Percentiles rank a stretch among this genome's conserved stretches.
Conservation (phyloP, 1,139 yeast genomes). For the Martiniozyma asiatica region DNA sequence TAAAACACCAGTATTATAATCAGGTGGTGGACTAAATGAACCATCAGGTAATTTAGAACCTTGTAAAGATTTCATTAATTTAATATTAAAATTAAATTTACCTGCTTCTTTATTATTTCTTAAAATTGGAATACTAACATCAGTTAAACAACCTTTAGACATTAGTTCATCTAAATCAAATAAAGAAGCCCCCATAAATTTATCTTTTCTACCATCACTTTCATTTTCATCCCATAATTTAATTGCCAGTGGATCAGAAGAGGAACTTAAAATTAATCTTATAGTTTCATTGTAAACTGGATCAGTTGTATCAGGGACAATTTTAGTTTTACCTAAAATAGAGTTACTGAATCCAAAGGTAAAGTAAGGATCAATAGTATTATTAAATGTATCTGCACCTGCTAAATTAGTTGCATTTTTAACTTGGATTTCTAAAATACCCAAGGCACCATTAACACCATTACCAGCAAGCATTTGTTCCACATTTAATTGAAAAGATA, state of each 20-base stretch:
- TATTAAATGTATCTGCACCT: slow-evolving; percentile 58
- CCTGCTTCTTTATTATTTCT: slow-evolving; percentile 82
- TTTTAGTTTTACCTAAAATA: slow-evolving; percentile 54
- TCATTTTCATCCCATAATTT: slow-evolving; percentile 49
- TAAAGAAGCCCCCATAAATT: slow-evolving; percentile 65
- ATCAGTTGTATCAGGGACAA: slow-evolving; percentile 47
- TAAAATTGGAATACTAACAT: slow-evolving; percentile 45
- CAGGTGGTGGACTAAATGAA: slow-evolving; percentile 77
- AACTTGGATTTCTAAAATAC: slow-evolving; percentile 64
- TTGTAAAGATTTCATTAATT: slow-evolving; percentile 70
- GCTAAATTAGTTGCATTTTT: slow-evolving; percentile 57
- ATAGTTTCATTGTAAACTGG: slow-evolving; percentile 83
- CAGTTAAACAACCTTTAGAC: slow-evolving; percentile 39
- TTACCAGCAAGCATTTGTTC: slow-evolving; percentile 87
- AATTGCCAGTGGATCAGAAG: slow-evolving; percentile 70
- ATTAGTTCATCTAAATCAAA: slow-evolving; percentile 61
- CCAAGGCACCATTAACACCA: slow-evolving; percentile 69
- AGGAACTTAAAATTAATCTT: slow-evolving; percentile 56
- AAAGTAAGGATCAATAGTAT: slow-evolving; percentile 83
- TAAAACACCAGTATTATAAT: slow-evolving; percentile 84
- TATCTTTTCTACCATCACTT: slow-evolving; percentile 72
- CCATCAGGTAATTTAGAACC: slow-evolving; percentile 75
- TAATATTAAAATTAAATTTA: slow-evolving; percentile 52
- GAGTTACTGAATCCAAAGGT: slow-evolving; percentile 53
- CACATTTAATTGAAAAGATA: slow-evolving; percentile 82